Evolutionary conservation across 1,284 basidiomycete species (phyloP).

Genomic region (Cutaneotrichosporon mucoides): DNA sequence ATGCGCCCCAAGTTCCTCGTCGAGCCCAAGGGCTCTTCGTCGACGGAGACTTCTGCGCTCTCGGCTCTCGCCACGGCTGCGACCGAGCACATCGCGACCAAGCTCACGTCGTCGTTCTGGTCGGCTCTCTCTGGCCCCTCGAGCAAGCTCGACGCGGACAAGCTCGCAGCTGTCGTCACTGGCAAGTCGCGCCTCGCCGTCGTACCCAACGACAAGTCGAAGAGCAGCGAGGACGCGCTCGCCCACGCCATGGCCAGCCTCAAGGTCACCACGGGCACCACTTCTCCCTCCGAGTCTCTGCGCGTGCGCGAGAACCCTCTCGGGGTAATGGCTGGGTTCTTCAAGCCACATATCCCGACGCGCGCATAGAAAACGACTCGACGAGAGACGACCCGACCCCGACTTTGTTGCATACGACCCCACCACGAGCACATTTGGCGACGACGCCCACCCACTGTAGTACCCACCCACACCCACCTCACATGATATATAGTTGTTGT

Average conservation of each 20-base stretch:
- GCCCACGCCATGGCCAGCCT: constrained; percentile 31
- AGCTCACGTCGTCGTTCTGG: constrained; percentile 49
- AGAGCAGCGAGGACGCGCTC: constrained; percentile 21
- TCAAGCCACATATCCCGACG: constrained; percentile 16
- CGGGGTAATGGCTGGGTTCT: constrained; percentile 22
- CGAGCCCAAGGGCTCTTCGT: constrained; percentile 17
- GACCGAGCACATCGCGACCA: constrained; percentile 43
- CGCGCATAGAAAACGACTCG: not conserved
- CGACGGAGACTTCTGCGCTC: constrained; percentile 7
- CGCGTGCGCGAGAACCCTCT: constrained; percentile 31
- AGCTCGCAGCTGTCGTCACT: constrained; percentile 49
- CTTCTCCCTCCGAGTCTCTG: constrained; percentile 11
- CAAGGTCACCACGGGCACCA: constrained; percentile 28
- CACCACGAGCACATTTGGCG: not conserved
- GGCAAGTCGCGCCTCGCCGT: constrained; percentile 47
- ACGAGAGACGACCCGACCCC: not conserved
- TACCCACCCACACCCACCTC: not conserved
- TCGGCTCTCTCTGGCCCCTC: constrained; percentile 45
- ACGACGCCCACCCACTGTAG: not conserved
- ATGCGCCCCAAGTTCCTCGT: constrained; percentile 49
- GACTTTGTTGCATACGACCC: not conserved
- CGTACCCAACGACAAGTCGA: constrained; percentile 6
- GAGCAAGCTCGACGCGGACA: constrained; percentile 42
- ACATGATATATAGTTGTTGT: constrained; percentile 5
- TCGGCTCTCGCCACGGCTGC: constrained; percentile 24